These are phyloP conservation scores for Trichophyton schoenleinii DNA, from an alignment of 2,329 filamentous ascomycete genomes.

Conservation along the genomic window DNA sequence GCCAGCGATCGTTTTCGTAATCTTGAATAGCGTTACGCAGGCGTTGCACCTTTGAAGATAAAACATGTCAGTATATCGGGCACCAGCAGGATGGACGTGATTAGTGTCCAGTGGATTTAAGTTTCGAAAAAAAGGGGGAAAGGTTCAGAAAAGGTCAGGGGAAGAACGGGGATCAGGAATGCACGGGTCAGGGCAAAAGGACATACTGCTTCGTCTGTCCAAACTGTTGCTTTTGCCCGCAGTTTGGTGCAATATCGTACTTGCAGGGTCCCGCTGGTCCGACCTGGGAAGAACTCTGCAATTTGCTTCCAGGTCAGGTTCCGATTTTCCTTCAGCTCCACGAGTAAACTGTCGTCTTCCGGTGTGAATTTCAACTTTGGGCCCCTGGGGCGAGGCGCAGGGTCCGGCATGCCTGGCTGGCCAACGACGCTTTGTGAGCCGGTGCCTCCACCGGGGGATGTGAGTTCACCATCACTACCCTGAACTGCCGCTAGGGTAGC, in stretches of 20 bases:
- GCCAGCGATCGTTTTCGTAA: conserved; percentile 62
- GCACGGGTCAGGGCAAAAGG: background rate
- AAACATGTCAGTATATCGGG: conserved; percentile 1
- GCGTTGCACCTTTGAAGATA: conserved; percentile 23
- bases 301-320: conserved; percentile 97
- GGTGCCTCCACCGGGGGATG: conserved; percentile 35
- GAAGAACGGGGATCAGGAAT: background rate
- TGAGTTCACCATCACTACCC: conserved; percentile 44
- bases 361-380: conserved; percentile 90
- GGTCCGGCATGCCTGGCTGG: conserved; percentile 72
- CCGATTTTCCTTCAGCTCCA: conserved; percentile 88
- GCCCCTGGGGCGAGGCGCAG: conserved; percentile 66
- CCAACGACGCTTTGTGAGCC: conserved; percentile 76
- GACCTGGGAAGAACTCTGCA: conserved; percentile 84
- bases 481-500: conserved; percentile 54
- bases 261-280: conserved; percentile 80
- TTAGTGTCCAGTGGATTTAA: background rate
- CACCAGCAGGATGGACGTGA: background rate
- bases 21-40: conserved; percentile 30
- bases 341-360: conserved; percentile 75
- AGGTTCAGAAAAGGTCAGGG: background rate
- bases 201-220: conserved; percentile 80
- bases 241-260: conserved; percentile 92
- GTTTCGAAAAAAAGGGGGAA: conserved; percentile 5
- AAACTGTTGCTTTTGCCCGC: conserved; percentile 84